These are phyloP conservation scores for Basidiobolus meristosporus DNA, from an alignment of 371 early-diverging fungal genomes.

Conservation along the genomic window DNA sequence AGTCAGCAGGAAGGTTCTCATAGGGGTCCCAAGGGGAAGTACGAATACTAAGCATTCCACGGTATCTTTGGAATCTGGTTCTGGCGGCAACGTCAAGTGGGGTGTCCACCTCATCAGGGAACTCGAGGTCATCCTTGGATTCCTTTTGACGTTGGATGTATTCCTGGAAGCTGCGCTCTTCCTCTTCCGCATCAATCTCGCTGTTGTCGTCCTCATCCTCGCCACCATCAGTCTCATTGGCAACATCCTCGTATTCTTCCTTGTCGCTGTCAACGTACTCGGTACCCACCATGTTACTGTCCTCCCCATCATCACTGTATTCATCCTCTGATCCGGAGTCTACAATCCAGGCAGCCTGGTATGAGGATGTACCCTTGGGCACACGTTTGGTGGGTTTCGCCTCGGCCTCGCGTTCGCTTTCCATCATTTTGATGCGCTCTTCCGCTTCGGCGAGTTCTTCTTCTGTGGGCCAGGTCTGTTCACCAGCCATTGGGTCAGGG, in stretches of 20 bases:
- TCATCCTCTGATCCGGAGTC: conserved; percentile 46
- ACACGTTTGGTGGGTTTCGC: conserved; percentile 33
- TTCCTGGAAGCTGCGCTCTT: conserved; percentile 19
- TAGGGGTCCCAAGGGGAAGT: conserved; percentile 94
- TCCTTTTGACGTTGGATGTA: conserved; percentile 48
- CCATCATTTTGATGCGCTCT: conserved; percentile 9
- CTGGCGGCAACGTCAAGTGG: conserved; percentile 71
- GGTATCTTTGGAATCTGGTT: conserved; percentile 74
- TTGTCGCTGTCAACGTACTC: conserved; percentile 12
- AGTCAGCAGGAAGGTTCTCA: conserved; percentile 90
- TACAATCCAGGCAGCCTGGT: conserved; percentile 94
- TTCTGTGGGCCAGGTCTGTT: conserved; percentile 97
- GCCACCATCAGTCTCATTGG: conserved; percentile 10
- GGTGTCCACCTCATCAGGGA: conserved; percentile 94
- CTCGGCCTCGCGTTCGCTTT: conserved; percentile 5
- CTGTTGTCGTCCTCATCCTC: conserved; percentile 22
- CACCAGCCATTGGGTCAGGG: conserved; percentile 74
- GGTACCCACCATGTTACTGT: conserved; percentile 14
- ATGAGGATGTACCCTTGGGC: conserved; percentile 86
- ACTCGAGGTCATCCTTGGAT: conserved; percentile 54
- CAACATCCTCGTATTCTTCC: conserved; percentile 13
- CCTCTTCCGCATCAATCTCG: conserved; percentile 17
- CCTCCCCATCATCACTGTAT: conserved; percentile 38
- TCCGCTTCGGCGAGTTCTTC: conserved; percentile 77
- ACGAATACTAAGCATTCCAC: conserved; percentile 82